phyloP scores from a whole-genome alignment of 495 filamentous ascomycete genomes.

The Penicillium subrubescens region DNA sequence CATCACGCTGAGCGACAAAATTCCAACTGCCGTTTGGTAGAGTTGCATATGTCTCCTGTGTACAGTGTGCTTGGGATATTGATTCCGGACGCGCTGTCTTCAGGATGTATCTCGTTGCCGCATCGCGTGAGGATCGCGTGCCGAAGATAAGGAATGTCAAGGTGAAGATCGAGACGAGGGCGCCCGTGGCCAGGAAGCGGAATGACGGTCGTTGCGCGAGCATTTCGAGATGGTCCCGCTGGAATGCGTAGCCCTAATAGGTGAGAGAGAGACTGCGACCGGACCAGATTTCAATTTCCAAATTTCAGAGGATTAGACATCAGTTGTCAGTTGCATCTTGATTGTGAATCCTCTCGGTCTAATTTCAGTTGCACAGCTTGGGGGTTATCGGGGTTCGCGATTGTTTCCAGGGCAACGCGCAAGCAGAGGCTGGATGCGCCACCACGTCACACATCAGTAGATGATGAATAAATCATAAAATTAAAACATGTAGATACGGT shows the following conservation, averaged over 20 bases:
- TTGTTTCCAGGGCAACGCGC: slow-evolving; percentile 6
- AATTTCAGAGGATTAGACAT: neutral
- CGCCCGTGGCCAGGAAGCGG: slow-evolving; percentile 39
- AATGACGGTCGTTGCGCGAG: slow-evolving; percentile 32
- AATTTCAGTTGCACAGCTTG: neutral
- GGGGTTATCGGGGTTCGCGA: neutral
- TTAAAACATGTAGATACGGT: too few relatives aligned
- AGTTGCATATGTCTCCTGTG: slow-evolving; percentile 2
- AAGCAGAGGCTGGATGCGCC: neutral
- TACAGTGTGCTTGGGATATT: neutral
- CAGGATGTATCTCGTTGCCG: slow-evolving; percentile 25
- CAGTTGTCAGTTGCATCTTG: neutral
- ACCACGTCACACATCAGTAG: neutral
- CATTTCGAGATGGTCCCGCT: slow-evolving; percentile 16
- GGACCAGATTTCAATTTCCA: neutral
- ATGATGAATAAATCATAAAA: too few relatives aligned
- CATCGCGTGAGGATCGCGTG: slow-evolving; percentile 18
- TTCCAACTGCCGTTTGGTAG: slow-evolving; percentile 30
- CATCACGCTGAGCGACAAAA: slow-evolving; percentile 38
- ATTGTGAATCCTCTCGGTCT: neutral
- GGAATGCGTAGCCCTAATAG: neutral
- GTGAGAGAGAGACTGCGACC: neutral
- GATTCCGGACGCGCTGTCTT: slow-evolving; percentile 16
- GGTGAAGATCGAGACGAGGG: slow-evolving; percentile 29
- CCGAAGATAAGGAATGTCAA: slow-evolving; percentile 37